Percentiles rank a stretch among this genome's conserved stretches.
These are phyloP conservation scores for Wallacemonas rigidus DNA, from an alignment of 208 protist species.

Conservation along the genomic window DNA sequence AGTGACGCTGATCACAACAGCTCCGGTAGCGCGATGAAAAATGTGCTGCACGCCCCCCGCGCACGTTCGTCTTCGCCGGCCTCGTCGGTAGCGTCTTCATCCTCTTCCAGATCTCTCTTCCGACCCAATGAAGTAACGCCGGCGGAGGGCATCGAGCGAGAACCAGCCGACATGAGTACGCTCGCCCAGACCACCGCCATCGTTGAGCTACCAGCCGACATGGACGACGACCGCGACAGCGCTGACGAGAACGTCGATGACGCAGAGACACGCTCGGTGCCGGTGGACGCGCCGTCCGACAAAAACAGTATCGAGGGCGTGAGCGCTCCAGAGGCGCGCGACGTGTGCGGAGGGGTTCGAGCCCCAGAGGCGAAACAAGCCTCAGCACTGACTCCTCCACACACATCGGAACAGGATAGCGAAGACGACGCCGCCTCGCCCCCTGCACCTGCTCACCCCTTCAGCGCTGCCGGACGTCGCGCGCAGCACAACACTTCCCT, in stretches of 20 bases:
- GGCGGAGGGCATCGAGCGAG: no score
- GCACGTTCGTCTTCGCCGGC: no score
- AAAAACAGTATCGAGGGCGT: no score
- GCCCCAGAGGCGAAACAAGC: no score
- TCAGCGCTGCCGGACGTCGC: slow-evolving; percentile 10
- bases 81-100: neutral
- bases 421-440: neutral
- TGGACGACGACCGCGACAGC: neutral
- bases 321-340: no score
- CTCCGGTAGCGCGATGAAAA: no score
- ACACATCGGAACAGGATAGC: neutral
- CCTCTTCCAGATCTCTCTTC: slow-evolving; percentile 10
- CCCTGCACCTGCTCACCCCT: slow-evolving; percentile 1
- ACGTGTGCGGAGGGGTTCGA: no score
- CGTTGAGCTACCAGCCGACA: slow-evolving; percentile 5
- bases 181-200: slow-evolving; percentile 11
- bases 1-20: no score
- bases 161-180: neutral
- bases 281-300: neutral
- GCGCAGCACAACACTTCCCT: neutral
- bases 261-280: neutral
- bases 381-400: no score
- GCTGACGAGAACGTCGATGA: neutral
- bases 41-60: no score
- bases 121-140: neutral